Evolutionary conservation across 345 rosid genomes (phyloP), one percentile per base, ranked within the genome.

Genomic region (Melastoma malabathricum): DNA sequence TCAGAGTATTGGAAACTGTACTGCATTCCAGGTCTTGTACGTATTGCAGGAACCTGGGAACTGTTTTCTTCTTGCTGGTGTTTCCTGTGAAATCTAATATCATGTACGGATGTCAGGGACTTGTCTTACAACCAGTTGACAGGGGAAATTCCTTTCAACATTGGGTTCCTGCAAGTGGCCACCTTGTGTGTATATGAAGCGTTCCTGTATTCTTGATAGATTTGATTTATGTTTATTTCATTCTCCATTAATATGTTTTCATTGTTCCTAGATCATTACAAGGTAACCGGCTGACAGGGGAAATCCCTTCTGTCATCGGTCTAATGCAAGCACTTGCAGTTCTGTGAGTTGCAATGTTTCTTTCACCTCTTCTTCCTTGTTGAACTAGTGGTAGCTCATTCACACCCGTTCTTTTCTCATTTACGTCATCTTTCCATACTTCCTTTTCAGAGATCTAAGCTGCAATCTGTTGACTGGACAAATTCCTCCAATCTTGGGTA

Each of bases 281-380:
- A 84, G 84, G 86, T 46, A 92, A 92, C 72, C 81, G 20, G 59
- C 76, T 92, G 6, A 73, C 75, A 9, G 98, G 98, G 50, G 65
- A 72, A 68, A 87, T 92, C 46, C 98, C 98, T n/a, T 76, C 86
- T 12, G 98, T 92, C 51, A 79, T 92, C 47, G 98, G 98, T 63
- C 78, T 92, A 18, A 92, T 92, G 98, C 98, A 92, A 69, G 98
- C 98, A 18, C 98, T 92, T 62, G 96, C 98, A 58, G 98, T 92
- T 16, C 54, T 92, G 98, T 92, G 74, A 80, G 98, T 69, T 46
- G 60, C 41, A 43, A 45, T 44, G 41, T 15, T 43, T 17, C 47
- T 20, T 22, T 22, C 4, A 2, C 25, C 25, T 29, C 38, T 54
- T 50, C 25, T 13, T 6, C 48, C 46, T 46, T 61, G 57, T 39